A percentile compares a stretch with the other conserved stretches of the same genome.
These are phyloP conservation scores for Bipolaris gigantea DNA, from an alignment of 2,329 filamentous ascomycete genomes.

Conservation along the genomic window DNA sequence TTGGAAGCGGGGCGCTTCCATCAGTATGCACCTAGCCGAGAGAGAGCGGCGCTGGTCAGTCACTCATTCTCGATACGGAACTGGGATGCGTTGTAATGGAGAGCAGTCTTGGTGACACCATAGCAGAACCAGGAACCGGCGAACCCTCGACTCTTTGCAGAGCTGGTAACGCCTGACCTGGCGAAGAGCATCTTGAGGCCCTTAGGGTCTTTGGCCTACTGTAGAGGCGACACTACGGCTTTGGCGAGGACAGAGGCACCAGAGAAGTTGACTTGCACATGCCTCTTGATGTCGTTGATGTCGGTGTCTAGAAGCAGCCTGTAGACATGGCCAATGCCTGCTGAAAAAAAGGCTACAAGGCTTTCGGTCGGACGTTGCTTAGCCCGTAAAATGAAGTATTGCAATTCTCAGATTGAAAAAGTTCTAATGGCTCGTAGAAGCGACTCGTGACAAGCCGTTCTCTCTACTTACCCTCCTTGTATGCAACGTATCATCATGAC, in stretches of 20 bases:
- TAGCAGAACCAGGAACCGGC: neutral
- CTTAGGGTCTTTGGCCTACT: neutral
- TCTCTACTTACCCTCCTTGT: too few species aligned
- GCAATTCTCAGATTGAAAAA: too few species aligned
- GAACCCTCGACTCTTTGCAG: neutral
- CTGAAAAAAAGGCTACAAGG: too few species aligned
- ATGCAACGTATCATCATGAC: too few species aligned
- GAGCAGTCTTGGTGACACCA: neutral
- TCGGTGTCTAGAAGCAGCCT: neutral
- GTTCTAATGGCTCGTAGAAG: too few species aligned
- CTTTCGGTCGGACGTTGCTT: too few species aligned
- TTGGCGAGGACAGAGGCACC: neutral
- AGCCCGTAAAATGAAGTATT: too few species aligned
- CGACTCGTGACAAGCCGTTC: too few species aligned
- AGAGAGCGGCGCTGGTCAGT: neutral
- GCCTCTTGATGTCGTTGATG: neutral
- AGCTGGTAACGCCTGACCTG: neutral
- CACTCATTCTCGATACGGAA: neutral
- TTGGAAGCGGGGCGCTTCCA: neutral
- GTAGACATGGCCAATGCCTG: neutral
- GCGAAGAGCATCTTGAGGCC: neutral
- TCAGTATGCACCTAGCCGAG: neutral
- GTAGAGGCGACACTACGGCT: neutral
- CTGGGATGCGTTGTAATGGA: neutral
- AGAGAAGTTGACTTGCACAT: neutral